These are phyloP conservation scores for Chalciporus piperatus DNA, from an alignment of 768 basidiomycete genomes.

Conservation along the genomic window DNA sequence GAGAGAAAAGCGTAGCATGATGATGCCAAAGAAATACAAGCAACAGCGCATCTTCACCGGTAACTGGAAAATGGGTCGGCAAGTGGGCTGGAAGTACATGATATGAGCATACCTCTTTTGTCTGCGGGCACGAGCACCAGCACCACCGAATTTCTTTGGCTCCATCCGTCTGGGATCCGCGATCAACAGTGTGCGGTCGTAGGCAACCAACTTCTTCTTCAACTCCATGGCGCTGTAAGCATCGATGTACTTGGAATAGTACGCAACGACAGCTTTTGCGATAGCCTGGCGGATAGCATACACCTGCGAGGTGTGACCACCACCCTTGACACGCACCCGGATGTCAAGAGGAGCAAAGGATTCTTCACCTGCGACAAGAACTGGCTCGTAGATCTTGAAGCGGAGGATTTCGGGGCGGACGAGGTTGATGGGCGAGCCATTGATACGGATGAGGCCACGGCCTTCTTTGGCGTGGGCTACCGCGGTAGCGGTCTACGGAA, in stretches of 20 bases:
- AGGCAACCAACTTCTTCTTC: constrained; percentile 96
- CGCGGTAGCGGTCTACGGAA: constrained; percentile 86
- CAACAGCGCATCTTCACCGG: constrained; percentile 43
- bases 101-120: constrained; percentile 75
- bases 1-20: constrained; percentile 44
- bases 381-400: constrained; percentile 96
- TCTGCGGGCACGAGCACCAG: constrained; percentile 96
- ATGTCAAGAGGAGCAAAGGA: constrained; percentile 87
- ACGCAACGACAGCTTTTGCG: constrained; percentile 95
- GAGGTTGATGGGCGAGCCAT: constrained; percentile 95
- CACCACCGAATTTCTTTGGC: constrained; percentile 99
- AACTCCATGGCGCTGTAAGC: constrained; percentile 95
- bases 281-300: constrained; percentile 99
- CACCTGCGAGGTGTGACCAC: constrained; percentile 98
- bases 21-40: constrained; percentile 37
- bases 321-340: constrained; percentile 96
- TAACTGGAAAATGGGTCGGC: constrained; percentile 51
- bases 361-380: constrained; percentile 91
- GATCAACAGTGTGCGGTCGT: constrained; percentile 88
- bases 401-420: constrained; percentile 94
- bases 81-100: neutral
- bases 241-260: constrained; percentile 98
- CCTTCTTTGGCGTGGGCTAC: constrained; percentile 97
- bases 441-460: constrained; percentile 93
- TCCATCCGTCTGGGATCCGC: constrained; percentile 97